A percentile compares a stretch with the other conserved stretches of the same genome.
phyloP scores from a whole-genome alignment of 345 rosid genomes.

The Linum lewisii region DNA sequence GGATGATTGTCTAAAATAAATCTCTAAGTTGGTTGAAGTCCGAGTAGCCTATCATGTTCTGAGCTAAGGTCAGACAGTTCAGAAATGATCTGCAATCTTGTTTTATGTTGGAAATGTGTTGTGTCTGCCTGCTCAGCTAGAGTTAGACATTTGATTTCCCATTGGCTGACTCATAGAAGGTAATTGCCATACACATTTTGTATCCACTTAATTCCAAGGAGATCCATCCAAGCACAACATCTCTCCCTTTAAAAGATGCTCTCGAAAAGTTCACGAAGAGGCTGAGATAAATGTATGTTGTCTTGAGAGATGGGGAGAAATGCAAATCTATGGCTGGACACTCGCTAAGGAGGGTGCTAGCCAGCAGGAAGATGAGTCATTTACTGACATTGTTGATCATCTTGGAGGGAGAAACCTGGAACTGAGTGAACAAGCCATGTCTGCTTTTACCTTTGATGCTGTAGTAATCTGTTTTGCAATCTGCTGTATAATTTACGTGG shows the following conservation, averaged over 20 bases:
- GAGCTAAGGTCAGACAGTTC: no score
- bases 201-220: no score
- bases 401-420: conserved; percentile 74
- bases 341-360: conserved; percentile 83
- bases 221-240: conserved; percentile 90
- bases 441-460: conserved; percentile 71
- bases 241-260: conserved; percentile 72
- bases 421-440: conserved; percentile 70
- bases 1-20: no score
- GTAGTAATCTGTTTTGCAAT: conserved; percentile 42
- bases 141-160: no score
- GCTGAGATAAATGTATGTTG: conserved; percentile 55
- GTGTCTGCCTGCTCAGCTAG: no score
- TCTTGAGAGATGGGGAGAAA: conserved; percentile 51
- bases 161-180: no score
- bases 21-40: no score
- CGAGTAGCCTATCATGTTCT: no score
- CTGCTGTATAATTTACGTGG: conserved; percentile 48
- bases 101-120: no score
- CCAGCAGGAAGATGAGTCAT: conserved; percentile 50
- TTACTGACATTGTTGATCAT: conserved; percentile 77
- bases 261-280: conserved; percentile 80
- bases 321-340: conserved; percentile 80
- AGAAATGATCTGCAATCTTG: no score
- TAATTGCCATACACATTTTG: no score